Percentiles rank a stretch among this genome's conserved stretches.
These are phyloP conservation scores for Nakaseomyces glabratus DNA, from an alignment of 1,139 yeast genomes.

Conservation along the genomic window DNA sequence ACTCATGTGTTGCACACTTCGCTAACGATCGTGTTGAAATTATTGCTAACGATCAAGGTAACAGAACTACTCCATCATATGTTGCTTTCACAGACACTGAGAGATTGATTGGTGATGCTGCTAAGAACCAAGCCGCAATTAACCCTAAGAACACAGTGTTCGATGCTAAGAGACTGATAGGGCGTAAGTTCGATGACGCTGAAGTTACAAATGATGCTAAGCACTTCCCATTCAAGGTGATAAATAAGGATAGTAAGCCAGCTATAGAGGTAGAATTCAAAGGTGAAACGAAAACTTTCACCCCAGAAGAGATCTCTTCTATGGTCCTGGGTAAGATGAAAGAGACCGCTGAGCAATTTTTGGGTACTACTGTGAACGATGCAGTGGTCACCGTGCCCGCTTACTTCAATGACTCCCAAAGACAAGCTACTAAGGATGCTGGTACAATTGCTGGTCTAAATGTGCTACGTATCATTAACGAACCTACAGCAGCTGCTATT, in stretches of 20 bases:
- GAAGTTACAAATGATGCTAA: slow-evolving; percentile 75
- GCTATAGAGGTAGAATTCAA: slow-evolving; percentile 64
- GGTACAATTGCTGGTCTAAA: slow-evolving; percentile 90
- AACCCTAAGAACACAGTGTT: slow-evolving; percentile 76
- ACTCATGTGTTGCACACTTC: slow-evolving; percentile 92
- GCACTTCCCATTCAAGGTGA: slow-evolving; percentile 69
- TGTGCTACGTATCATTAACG: slow-evolving; percentile 84
- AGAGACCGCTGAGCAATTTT: slow-evolving; percentile 84
- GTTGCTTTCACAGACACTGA: slow-evolving; percentile 82
- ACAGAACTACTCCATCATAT: slow-evolving; percentile 87
- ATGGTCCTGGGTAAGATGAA: slow-evolving; percentile 90
- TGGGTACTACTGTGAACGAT: slow-evolving; percentile 81
- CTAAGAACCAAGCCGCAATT: slow-evolving; percentile 85
- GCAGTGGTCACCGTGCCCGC: slow-evolving; percentile 97
- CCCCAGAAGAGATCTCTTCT: slow-evolving; percentile 88
- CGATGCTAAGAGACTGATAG: slow-evolving; percentile 83
- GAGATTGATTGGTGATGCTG: slow-evolving; percentile 90
- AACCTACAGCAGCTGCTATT: slow-evolving; percentile 95
- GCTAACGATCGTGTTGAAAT: slow-evolving; percentile 48
- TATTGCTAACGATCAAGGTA: slow-evolving; percentile 92
- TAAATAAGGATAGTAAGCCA: slow-evolving; percentile 68
- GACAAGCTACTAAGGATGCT: slow-evolving; percentile 94
- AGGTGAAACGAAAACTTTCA: slow-evolving; percentile 63
- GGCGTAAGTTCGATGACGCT: slow-evolving; percentile 68
- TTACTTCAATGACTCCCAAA: slow-evolving; percentile 91